phyloP scores from a whole-genome alignment of 2,329 filamentous ascomycete genomes.

The Lachnellula cervina region DNA sequence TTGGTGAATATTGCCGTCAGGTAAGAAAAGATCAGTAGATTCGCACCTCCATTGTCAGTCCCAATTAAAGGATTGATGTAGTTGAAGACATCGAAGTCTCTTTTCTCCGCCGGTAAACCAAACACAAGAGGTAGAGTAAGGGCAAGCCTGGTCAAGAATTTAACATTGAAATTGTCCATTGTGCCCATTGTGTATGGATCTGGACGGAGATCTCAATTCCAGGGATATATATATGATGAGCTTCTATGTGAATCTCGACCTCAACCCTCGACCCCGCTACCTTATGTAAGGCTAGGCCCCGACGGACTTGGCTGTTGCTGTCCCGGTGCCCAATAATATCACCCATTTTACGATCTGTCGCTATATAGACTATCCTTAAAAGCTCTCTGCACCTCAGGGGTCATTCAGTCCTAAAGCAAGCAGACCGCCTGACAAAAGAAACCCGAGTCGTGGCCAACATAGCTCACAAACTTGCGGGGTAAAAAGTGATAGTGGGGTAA shows the following conservation, averaged over 20 bases:
- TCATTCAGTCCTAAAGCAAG: not conserved
- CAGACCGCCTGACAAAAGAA: not conserved
- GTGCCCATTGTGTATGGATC: not conserved
- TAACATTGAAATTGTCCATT: not conserved
- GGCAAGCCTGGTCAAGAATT: not conserved
- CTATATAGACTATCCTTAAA: too few species aligned
- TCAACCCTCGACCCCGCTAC: too few species aligned
- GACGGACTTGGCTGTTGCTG: too few species aligned
- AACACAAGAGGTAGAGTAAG: not conserved
- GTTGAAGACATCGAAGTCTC: conserved; percentile 33
- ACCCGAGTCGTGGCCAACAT: not conserved
- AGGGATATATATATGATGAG: too few species aligned
- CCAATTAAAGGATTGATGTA: conserved; percentile 50
- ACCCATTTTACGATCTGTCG: too few species aligned
- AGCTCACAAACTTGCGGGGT: not conserved
- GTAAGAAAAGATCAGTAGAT: not conserved
- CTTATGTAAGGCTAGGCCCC: too few species aligned
- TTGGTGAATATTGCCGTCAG: not conserved
- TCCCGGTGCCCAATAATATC: too few species aligned
- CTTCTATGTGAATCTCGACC: not conserved
- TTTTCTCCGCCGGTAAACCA: not conserved
- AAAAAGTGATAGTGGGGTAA: not conserved
- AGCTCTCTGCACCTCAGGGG: not conserved
- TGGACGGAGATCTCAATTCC: not conserved
- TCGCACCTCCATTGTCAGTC: conserved; percentile 45